Evolutionary conservation across 179 eudicot genomes (phyloP).

Genomic region (Corrigiola litoralis): DNA sequence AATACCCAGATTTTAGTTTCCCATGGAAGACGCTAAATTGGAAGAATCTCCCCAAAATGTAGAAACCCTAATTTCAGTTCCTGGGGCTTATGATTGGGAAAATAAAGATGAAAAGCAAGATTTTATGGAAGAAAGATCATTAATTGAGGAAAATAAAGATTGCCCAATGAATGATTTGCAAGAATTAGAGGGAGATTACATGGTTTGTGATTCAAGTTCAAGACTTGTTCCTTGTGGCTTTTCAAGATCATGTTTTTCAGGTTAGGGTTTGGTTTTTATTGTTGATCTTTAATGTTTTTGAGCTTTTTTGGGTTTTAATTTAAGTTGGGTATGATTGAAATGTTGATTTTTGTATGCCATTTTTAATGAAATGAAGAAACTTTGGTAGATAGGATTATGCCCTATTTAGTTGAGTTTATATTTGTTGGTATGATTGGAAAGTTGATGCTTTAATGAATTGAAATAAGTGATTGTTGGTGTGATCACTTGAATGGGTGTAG

Average conservation of each 20-base stretch:
- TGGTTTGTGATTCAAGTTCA: constrained; percentile 64
- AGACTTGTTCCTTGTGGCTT: constrained; percentile 53
- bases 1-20: not conserved
- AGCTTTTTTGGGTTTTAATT: not conserved
- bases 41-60: constrained; percentile 18
- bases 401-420: no score
- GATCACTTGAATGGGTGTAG: not conserved
- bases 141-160: constrained; percentile 26
- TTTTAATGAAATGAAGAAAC: not conserved
- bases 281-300: not conserved
- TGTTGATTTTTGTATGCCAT: not conserved
- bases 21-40: constrained; percentile 38
- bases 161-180: constrained; percentile 46
- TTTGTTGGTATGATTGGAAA: no score
- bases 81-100: constrained; percentile 35
- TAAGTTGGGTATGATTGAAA: not conserved
- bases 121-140: not conserved
- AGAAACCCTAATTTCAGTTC: constrained; percentile 38
- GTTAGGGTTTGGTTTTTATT: constrained; percentile 33
- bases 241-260: constrained; percentile 41
- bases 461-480: no score
- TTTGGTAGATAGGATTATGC: not conserved
- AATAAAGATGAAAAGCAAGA: constrained; percentile 1
- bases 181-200: constrained; percentile 37
- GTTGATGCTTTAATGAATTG: no score